Evolutionary conservation across 176 grass and related monocot species (phyloP).

Genomic region (Carex parvula): DNA sequence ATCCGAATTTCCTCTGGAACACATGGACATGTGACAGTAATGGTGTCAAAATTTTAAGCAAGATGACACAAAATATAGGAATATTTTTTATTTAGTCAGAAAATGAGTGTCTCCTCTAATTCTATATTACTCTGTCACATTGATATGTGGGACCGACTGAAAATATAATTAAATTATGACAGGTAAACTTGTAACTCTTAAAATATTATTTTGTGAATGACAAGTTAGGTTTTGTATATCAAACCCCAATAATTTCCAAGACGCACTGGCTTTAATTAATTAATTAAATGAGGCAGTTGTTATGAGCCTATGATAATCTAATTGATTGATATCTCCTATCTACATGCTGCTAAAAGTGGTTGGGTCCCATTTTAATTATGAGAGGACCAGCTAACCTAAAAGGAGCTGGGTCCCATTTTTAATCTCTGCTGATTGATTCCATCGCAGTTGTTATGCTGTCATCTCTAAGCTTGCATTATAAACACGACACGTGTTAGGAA

Average conservation of each 20-base stretch:
- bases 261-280: not conserved
- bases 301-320: not conserved
- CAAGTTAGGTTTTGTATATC: not conserved
- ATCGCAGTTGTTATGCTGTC: not conserved
- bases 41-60: too few species aligned
- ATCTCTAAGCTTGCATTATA: not conserved
- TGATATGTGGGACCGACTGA: too few species aligned
- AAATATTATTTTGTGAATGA: not conserved
- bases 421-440: not conserved
- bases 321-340: not conserved
- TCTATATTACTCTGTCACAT: too few species aligned
- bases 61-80: too few species aligned
- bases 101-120: too few species aligned
- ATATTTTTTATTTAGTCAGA: too few species aligned
- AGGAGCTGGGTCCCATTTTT: not conserved
- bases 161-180: too few species aligned
- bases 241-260: not conserved
- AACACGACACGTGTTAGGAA: not conserved
- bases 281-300: not conserved
- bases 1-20: too few species aligned
- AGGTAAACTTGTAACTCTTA: too few species aligned
- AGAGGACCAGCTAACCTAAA: conserved; percentile 6
- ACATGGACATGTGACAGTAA: too few species aligned
- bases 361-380: conserved; percentile 3
- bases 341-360: not conserved